These are phyloP conservation scores for Annulohypoxylon stygium DNA, from an alignment of 495 filamentous ascomycete species.

Conservation along the genomic window DNA sequence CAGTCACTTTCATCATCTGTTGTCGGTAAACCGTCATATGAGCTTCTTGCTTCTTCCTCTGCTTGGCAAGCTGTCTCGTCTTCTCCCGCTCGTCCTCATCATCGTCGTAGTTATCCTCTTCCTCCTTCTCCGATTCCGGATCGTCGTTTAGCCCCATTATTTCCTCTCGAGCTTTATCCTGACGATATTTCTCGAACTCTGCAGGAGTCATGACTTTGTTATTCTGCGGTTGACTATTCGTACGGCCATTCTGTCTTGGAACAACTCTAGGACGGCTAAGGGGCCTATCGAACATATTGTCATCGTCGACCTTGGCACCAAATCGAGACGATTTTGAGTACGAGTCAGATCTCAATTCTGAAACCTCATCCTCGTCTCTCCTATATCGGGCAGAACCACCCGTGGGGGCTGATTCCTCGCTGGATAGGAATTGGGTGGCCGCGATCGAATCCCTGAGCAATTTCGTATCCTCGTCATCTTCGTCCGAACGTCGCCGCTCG, in stretches of 20 bases:
- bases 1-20: slow-evolving; percentile 97
- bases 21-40: slow-evolving; percentile 92
- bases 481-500: slow-evolving; percentile 61
- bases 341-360: slow-evolving; percentile 46
- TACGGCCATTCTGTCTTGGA: slow-evolving; percentile 53
- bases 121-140: slow-evolving; percentile 66
- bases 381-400: slow-evolving; percentile 48
- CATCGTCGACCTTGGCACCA: slow-evolving; percentile 57
- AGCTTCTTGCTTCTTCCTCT: slow-evolving; percentile 89
- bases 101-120: slow-evolving; percentile 75
- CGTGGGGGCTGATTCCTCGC: slow-evolving; percentile 24
- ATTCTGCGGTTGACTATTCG: slow-evolving; percentile 62
- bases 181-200: slow-evolving; percentile 86
- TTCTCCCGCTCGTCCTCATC: slow-evolving; percentile 89
- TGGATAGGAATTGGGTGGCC: slow-evolving; percentile 61
- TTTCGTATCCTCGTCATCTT: slow-evolving; percentile 77
- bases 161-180: slow-evolving; percentile 76
- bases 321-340: slow-evolving; percentile 52
- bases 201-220: slow-evolving; percentile 93
- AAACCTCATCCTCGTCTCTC: slow-evolving; percentile 50
- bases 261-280: slow-evolving; percentile 69
- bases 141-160: slow-evolving; percentile 52
- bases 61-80: slow-evolving; percentile 76
- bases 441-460: slow-evolving; percentile 73
- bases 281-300: slow-evolving; percentile 64